These are phyloP conservation scores for Pseudonitzschia multiseries DNA, from an alignment of 108 stramenopile species.

Conservation along the genomic window DNA sequence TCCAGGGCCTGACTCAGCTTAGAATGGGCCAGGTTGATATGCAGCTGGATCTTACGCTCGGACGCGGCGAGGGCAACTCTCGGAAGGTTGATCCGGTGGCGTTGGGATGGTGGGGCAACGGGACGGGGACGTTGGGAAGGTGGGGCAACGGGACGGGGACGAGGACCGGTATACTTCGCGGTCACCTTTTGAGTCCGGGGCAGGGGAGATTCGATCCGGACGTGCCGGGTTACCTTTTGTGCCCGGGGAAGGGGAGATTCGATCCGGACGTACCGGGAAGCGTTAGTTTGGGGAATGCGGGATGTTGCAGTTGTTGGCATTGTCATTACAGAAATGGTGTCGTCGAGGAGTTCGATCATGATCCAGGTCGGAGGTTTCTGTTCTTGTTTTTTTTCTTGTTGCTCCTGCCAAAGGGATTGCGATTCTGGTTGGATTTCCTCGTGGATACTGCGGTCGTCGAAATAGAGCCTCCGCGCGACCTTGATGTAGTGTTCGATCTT, in stretches of 20 bases:
- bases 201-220: not conserved
- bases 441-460: slow-evolving; percentile 9
- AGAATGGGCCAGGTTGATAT: slow-evolving; percentile 40
- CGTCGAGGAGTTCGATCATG: not conserved
- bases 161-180: no score
- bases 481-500: slow-evolving; percentile 55
- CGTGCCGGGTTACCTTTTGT: not conserved
- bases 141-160: no score
- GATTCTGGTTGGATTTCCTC: no score
- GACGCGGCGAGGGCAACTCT: slow-evolving; percentile 4
- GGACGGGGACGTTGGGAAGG: no score
- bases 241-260: not conserved
- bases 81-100: not conserved
- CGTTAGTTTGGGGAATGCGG: not conserved
- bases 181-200: not conserved
- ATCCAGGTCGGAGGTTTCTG: not conserved
- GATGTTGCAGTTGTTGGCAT: not conserved
- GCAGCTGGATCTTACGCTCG: not conserved
- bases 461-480: slow-evolving; percentile 37
- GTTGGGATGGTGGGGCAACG: no score
- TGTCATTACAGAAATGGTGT: slow-evolving; percentile 13
- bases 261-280: not conserved
- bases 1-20: slow-evolving; percentile 46
- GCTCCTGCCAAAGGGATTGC: no score
- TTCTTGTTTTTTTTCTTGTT: not conserved